phyloP scores from a whole-genome alignment of 2,329 filamentous ascomycete genomes.

The Aspergillus sp. region DNA sequence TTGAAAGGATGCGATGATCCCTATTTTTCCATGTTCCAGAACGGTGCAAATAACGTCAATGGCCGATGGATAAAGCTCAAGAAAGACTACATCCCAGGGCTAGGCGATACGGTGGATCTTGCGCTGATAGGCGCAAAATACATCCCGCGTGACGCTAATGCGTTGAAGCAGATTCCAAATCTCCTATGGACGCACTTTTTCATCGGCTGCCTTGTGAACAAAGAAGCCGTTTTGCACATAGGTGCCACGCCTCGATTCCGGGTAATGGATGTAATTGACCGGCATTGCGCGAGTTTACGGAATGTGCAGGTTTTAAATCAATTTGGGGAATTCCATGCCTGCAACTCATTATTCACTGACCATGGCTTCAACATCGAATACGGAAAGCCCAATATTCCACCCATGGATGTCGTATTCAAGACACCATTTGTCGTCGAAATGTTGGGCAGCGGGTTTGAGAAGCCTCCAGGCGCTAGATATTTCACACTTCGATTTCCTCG shows the following conservation, averaged over 20 bases:
- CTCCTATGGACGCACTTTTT: slow-evolving; percentile 73
- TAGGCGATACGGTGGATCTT: slow-evolving; percentile 79
- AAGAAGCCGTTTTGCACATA: slow-evolving; percentile 47
- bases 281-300: slow-evolving; percentile 40
- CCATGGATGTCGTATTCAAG: slow-evolving; percentile 49
- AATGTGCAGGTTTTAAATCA: slow-evolving; percentile 46
- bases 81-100: slow-evolving; percentile 69
- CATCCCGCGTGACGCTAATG: slow-evolving; percentile 54
- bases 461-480: slow-evolving; percentile 58
- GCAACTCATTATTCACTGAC: slow-evolving; percentile 25
- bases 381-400: slow-evolving; percentile 30
- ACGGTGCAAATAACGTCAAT: slow-evolving; percentile 19
- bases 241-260: slow-evolving; percentile 51
- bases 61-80: slow-evolving; percentile 71
- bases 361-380: slow-evolving; percentile 40
- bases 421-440: slow-evolving; percentile 71
- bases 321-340: slow-evolving; percentile 39
- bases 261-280: slow-evolving; percentile 56
- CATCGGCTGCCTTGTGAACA: slow-evolving; percentile 67
- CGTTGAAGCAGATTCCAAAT: slow-evolving; percentile 42
- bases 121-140: slow-evolving; percentile 68
- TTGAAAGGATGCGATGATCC: slow-evolving; percentile 68
- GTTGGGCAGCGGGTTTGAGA: slow-evolving; percentile 71
- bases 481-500: slow-evolving; percentile 70
- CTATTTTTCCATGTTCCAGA: slow-evolving; percentile 56